These are phyloP conservation scores for Eragrostis tef DNA, from an alignment of 202 grass and related monocot genomes.

Conservation along the genomic window DNA sequence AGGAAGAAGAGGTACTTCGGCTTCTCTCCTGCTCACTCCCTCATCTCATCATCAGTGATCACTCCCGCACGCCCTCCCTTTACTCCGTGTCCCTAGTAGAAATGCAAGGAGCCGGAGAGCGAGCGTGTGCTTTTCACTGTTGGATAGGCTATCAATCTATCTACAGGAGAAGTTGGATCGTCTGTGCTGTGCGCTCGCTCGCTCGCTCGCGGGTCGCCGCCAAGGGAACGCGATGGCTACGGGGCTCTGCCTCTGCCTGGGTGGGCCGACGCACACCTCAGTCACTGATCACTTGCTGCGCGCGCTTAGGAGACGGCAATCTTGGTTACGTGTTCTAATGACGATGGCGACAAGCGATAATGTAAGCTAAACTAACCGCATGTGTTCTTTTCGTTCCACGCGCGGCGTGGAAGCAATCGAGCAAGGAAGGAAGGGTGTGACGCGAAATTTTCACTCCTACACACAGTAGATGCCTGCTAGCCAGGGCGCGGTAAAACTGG, in stretches of 20 bases:
- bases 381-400: too few relatives aligned
- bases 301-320: neutral
- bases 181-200: neutral
- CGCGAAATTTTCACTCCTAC: too few relatives aligned
- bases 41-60: neutral
- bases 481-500: slow-evolving; percentile 5
- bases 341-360: neutral
- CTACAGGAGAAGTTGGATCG: slow-evolving; percentile 20
- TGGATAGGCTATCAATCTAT: slow-evolving; percentile 42
- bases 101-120: neutral
- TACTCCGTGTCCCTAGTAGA: neutral
- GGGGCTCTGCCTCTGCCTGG: neutral
- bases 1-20: neutral
- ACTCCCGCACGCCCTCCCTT: neutral
- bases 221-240: slow-evolving; percentile 27
- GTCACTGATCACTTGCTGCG: too few relatives aligned
- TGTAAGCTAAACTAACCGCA: too few relatives aligned
- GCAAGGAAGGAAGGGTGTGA: too few relatives aligned
- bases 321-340: neutral
- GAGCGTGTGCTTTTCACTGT: slow-evolving; percentile 56
- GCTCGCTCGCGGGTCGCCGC: slow-evolving; percentile 40
- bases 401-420: too few relatives aligned
- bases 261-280: too few relatives aligned
- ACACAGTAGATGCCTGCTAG: too few relatives aligned
- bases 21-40: slow-evolving; percentile 5